A percentile compares a stretch with the other conserved stretches of the same genome.
Conservation (phyloP, 164 flowering plant genomes). For the Vitis cinerea region DNA sequence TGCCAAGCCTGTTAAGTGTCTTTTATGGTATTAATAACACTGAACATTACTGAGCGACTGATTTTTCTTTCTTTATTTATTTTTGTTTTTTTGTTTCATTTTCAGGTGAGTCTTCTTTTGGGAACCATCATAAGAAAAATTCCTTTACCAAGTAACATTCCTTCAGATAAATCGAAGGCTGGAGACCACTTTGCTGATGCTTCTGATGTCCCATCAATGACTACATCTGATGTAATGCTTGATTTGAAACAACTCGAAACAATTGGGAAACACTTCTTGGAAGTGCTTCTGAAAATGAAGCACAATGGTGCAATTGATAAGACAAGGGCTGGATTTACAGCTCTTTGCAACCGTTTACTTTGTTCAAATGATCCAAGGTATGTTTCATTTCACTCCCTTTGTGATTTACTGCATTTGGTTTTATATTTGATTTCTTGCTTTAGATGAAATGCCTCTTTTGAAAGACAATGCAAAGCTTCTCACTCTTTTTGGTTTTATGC, state of each 20-base stretch:
- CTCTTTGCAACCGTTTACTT: conserved; percentile 95
- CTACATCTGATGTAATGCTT: conserved; percentile 44
- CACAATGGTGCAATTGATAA: conserved; percentile 99
- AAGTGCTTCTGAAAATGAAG: conserved; percentile 96
- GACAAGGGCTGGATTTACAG: conserved; percentile 98
- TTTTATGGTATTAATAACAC: not conserved
- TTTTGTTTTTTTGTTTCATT: conserved; percentile 6
- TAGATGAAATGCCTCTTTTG: not conserved
- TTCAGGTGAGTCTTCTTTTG: conserved; percentile 93
- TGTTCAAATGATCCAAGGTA: conserved; percentile 96
- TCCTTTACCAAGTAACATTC: conserved; percentile 59
- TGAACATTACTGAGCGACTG: too few species aligned
- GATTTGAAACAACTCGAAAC: conserved; percentile 81
- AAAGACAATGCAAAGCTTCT: not conserved
- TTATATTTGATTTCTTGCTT: not conserved
- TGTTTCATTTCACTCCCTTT: conserved; percentile 9
- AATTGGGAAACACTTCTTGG: conserved; percentile 87
- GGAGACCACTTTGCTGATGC: conserved; percentile 17
- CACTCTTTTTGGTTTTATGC: not conserved
- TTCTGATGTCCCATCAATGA: conserved; percentile 16
- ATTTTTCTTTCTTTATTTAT: not conserved
- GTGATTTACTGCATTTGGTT: not conserved
- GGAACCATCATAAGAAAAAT: conserved; percentile 91
- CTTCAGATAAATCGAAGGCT: conserved; percentile 24
- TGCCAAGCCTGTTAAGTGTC: not conserved